A percentile compares a stretch with the other conserved stretches of the same genome.
Conservation (phyloP, 495 filamentous ascomycete species). For the Lophium mytilinum region DNA sequence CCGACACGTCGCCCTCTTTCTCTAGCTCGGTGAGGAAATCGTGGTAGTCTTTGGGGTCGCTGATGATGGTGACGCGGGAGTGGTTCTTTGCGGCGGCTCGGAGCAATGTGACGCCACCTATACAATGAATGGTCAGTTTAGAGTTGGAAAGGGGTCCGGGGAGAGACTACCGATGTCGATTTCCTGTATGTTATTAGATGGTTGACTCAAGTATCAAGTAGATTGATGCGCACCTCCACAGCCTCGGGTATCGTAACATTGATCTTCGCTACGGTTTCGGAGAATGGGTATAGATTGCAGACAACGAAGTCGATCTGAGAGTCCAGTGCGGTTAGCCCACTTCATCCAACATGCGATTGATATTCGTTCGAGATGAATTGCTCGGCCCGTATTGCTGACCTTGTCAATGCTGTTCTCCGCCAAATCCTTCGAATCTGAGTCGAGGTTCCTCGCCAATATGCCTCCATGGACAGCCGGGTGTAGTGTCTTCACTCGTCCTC, state of each 20-base stretch:
- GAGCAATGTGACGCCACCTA: constrained; percentile 77
- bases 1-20: constrained; percentile 68
- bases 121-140: not conserved
- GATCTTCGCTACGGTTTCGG: constrained; percentile 91
- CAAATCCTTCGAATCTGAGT: constrained; percentile 90
- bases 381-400: not conserved
- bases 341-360: not conserved
- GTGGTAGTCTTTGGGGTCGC: constrained; percentile 85
- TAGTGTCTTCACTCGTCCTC: constrained; percentile 92
- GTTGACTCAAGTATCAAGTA: not conserved
- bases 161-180: constrained; percentile 72
- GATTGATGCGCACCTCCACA: constrained; percentile 50
- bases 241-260: constrained; percentile 94
- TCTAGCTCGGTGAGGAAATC: constrained; percentile 87
- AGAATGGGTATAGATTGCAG: constrained; percentile 98
- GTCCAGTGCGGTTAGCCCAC: not conserved
- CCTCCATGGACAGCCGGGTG: constrained; percentile 52
- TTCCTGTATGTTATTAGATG: constrained; percentile 39
- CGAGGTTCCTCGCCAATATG: constrained; percentile 87
- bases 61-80: constrained; percentile 85
- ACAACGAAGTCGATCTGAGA: constrained; percentile 80
- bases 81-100: constrained; percentile 98
- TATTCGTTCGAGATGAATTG: too few species aligned
- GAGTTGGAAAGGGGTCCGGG: not conserved
- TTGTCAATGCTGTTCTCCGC: constrained; percentile 95